Evolutionary conservation across 2,329 filamentous ascomycete species (phyloP).

Genomic region (Zymoseptoria tritici): DNA sequence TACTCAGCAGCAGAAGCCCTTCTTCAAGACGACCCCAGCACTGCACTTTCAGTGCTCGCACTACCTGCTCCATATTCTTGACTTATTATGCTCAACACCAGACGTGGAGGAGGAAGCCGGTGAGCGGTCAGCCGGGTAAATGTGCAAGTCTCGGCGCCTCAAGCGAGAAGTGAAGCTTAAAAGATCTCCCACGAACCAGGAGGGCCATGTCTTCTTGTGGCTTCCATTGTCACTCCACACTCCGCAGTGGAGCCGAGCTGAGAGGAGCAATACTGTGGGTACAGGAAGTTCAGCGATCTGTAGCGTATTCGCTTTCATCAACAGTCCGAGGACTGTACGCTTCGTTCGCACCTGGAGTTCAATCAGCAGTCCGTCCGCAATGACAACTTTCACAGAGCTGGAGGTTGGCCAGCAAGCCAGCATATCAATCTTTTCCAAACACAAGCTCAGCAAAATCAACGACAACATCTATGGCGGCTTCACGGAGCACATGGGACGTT

Average conservation of each 20-base stretch:
- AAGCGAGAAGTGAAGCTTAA: not conserved
- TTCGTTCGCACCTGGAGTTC: not conserved
- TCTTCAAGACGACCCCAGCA: not conserved
- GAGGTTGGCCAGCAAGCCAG: slow-evolving; percentile 52
- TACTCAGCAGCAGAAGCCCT: too few relatives aligned
- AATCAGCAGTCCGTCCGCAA: not conserved
- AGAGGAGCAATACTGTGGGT: not conserved
- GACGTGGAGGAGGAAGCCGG: too few relatives aligned
- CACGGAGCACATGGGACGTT: slow-evolving; percentile 85
- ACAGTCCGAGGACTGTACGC: not conserved
- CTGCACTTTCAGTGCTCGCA: not conserved
- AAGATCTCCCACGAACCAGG: not conserved
- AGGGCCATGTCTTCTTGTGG: not conserved
- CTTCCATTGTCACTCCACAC: not conserved
- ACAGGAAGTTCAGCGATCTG: too few relatives aligned
- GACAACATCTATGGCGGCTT: slow-evolving; percentile 79
- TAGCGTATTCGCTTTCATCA: not conserved
- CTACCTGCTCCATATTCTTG: not conserved
- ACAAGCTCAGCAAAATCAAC: slow-evolving; percentile 65
- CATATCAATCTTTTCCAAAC: slow-evolving; percentile 57
- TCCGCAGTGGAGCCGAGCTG: not conserved
- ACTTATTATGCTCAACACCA: not conserved
- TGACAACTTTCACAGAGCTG: slow-evolving; percentile 69
- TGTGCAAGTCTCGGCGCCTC: not conserved
- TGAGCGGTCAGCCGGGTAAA: not conserved